Evolutionary conservation across 2,329 filamentous ascomycete genomes (phyloP).

Genomic region (Magnaporthiopsis poae): DNA sequence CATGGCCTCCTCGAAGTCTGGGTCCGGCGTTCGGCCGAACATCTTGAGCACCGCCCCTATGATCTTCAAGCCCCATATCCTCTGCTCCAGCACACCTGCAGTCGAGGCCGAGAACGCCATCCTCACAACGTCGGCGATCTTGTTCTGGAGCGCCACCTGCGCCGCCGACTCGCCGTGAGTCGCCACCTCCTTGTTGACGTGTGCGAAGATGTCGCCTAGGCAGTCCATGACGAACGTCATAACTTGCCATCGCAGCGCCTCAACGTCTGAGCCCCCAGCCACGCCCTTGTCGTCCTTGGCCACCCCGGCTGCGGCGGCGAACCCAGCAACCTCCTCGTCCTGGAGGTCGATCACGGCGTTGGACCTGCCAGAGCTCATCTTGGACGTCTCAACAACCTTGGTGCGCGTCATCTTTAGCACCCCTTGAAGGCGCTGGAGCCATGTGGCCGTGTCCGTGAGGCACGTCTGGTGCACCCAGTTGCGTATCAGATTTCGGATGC

Average conservation of each 20-base stretch:
- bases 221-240: conserved; percentile 87
- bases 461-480: conserved; percentile 93
- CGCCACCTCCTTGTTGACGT: conserved; percentile 69
- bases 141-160: conserved; percentile 67
- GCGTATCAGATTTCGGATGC: conserved; percentile 75
- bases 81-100: conserved; percentile 77
- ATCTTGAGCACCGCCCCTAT: conserved; percentile 89
- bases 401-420: conserved; percentile 79
- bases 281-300: conserved; percentile 45
- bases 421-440: conserved; percentile 80
- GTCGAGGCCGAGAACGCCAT: conserved; percentile 98
- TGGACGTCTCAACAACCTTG: conserved; percentile 47
- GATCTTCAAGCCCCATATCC: conserved; percentile 85
- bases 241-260: conserved; percentile 90
- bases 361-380: conserved; percentile 25
- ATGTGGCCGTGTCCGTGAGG: conserved; percentile 66
- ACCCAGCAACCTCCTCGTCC: conserved; percentile 93
- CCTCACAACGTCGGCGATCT: conserved; percentile 82
- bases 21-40: conserved; percentile 90
- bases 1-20: conserved; percentile 94
- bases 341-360: conserved; percentile 65
- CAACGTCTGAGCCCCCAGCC: conserved; percentile 54
- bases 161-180: conserved; percentile 70
- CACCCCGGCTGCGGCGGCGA: conserved; percentile 63
- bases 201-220: conserved; percentile 68